Evolutionary conservation across 1,139 yeast genomes (phyloP).

Genomic region (Zygosaccharomyces sapae): DNA sequence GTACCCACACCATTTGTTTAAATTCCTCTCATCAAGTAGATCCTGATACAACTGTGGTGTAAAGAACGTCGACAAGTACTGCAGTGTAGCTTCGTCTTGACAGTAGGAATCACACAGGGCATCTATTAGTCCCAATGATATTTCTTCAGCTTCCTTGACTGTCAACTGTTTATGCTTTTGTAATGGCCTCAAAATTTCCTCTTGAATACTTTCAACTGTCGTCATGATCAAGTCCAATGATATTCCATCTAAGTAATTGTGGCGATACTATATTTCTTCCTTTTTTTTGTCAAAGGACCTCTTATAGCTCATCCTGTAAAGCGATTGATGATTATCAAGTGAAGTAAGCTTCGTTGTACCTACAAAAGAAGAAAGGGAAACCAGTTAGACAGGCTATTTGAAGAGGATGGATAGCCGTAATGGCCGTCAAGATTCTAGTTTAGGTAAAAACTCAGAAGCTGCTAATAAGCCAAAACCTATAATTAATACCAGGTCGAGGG

Average conservation of each 20-base stretch:
- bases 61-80: slow-evolving; percentile 62
- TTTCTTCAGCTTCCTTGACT: slow-evolving; percentile 53
- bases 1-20: slow-evolving; percentile 81
- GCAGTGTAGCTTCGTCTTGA: slow-evolving; percentile 51
- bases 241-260: background rate
- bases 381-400: background rate
- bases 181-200: slow-evolving; percentile 23
- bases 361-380: background rate
- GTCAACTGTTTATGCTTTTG: slow-evolving; percentile 38
- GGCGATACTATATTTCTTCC: background rate
- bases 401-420: background rate
- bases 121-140: slow-evolving; percentile 55
- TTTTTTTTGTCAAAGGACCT: background rate
- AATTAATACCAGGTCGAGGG: background rate
- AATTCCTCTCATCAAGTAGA: slow-evolving; percentile 72
- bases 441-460: background rate
- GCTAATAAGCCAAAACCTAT: background rate
- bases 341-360: background rate
- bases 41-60: slow-evolving; percentile 71
- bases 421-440: background rate
- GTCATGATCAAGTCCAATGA: slow-evolving; percentile 13
- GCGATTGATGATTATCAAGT: background rate
- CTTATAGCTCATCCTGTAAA: too few relatives aligned
- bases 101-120: slow-evolving; percentile 53
- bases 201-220: slow-evolving; percentile 25